Percentiles rank a stretch among this genome's conserved stretches.
phyloP scores from a whole-genome alignment of 2,329 filamentous ascomycete genomes.

The Penicillium hesseltinei region DNA sequence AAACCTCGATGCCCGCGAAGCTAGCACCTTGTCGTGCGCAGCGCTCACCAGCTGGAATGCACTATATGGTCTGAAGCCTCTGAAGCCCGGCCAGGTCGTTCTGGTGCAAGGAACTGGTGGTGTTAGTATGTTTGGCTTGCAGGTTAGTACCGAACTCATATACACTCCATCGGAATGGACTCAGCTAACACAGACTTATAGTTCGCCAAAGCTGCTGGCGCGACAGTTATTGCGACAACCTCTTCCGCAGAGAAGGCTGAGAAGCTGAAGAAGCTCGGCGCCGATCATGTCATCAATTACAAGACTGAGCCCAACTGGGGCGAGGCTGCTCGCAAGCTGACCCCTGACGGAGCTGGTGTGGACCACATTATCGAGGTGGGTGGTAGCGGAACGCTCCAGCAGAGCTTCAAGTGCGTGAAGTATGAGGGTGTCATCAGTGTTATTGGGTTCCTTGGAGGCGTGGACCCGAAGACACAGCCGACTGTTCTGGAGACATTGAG shows the following conservation, averaged over 20 bases:
- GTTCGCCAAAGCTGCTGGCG: slow-evolving; percentile 53
- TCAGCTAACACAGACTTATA: slow-evolving; percentile 11
- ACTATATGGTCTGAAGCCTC: slow-evolving; percentile 55
- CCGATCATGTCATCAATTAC: slow-evolving; percentile 62
- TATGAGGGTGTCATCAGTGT: slow-evolving; percentile 57
- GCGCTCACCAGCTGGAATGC: slow-evolving; percentile 66
- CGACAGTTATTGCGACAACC: slow-evolving; percentile 59
- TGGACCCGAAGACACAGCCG: slow-evolving; percentile 48
- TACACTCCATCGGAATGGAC: background rate
- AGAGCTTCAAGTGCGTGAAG: slow-evolving; percentile 55
- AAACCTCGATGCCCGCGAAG: slow-evolving; percentile 55
- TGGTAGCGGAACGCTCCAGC: slow-evolving; percentile 59
- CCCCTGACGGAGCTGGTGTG: slow-evolving; percentile 54
- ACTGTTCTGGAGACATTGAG: slow-evolving; percentile 52
- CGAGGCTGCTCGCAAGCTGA: slow-evolving; percentile 52
- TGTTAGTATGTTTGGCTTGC: slow-evolving; percentile 57
- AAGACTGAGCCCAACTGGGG: slow-evolving; percentile 59
- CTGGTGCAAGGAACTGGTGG: slow-evolving; percentile 62
- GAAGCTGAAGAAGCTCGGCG: slow-evolving; percentile 56
- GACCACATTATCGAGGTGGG: slow-evolving; percentile 67
- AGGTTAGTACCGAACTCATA: slow-evolving; percentile 31
- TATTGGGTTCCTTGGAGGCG: slow-evolving; percentile 58
- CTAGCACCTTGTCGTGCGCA: slow-evolving; percentile 59
- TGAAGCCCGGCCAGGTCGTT: slow-evolving; percentile 57
- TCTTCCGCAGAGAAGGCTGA: slow-evolving; percentile 56